Percentiles rank a stretch among this genome's conserved stretches.
Evolutionary conservation across 768 basidiomycete species (phyloP).

Genomic region (Collybia sordida): DNA sequence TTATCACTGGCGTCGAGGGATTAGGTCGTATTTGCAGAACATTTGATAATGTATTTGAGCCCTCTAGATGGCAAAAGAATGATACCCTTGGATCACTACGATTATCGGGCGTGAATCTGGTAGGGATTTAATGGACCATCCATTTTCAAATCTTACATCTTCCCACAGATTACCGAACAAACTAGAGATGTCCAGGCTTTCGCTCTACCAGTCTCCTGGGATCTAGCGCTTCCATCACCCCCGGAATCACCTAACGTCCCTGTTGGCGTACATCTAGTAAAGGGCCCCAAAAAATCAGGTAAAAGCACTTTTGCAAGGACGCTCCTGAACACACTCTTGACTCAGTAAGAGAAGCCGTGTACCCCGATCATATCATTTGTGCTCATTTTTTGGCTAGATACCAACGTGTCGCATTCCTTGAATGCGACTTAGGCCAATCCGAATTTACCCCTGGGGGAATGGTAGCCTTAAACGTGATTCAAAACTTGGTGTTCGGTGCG

Average conservation of each 20-base stretch:
- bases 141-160: not conserved
- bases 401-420: slow-evolving; percentile 83
- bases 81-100: slow-evolving; percentile 37
- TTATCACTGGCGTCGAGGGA: slow-evolving; percentile 62
- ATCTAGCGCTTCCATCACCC: slow-evolving; percentile 25
- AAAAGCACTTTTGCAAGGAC: slow-evolving; percentile 88
- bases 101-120: slow-evolving; percentile 49
- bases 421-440: slow-evolving; percentile 92
- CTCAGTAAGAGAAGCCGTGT: slow-evolving; percentile 38
- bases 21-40: slow-evolving; percentile 61
- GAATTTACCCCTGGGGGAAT: slow-evolving; percentile 90
- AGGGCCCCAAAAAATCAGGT: slow-evolving; percentile 83
- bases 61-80: slow-evolving; percentile 40
- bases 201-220: slow-evolving; percentile 37
- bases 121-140: slow-evolving; percentile 23
- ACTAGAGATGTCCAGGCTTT: slow-evolving; percentile 39
- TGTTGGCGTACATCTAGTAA: slow-evolving; percentile 58
- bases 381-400: slow-evolving; percentile 47
- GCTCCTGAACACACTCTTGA: slow-evolving; percentile 66
- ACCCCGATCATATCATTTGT: not conserved
- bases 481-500: slow-evolving; percentile 68
- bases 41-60: slow-evolving; percentile 64
- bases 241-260: slow-evolving; percentile 4
- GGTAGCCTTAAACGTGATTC: slow-evolving; percentile 76
- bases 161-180: slow-evolving; percentile 30